These are phyloP conservation scores for Diaporthe australafricana DNA, from an alignment of 2,329 filamentous ascomycete species.

Conservation along the genomic window DNA sequence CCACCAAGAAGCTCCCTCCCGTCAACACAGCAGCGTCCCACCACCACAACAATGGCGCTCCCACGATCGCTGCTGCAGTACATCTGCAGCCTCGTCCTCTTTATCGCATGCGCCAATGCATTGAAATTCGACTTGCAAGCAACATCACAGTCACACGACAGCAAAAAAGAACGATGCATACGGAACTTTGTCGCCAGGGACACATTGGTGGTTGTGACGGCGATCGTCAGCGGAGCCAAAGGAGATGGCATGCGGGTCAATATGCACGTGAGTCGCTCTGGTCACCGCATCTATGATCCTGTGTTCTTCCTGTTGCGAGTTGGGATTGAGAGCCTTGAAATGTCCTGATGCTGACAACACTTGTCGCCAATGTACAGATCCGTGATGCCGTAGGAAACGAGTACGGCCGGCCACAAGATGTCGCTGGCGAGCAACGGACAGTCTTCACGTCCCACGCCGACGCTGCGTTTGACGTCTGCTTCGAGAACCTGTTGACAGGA, in stretches of 20 bases:
- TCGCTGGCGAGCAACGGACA: conserved; percentile 90
- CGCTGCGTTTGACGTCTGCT: conserved; percentile 95
- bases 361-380: conserved; percentile 71
- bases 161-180: conserved; percentile 86
- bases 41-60: conserved; percentile 57
- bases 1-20: conserved; percentile 17
- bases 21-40: conserved; percentile 4
- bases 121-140: conserved; percentile 95
- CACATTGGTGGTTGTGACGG: conserved; percentile 94
- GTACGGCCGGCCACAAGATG: conserved; percentile 90
- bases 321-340: neutral
- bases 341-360: conserved; percentile 7
- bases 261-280: conserved; percentile 78
- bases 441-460: conserved; percentile 95
- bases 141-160: conserved; percentile 66
- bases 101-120: conserved; percentile 69
- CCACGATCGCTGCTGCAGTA: conserved; percentile 66
- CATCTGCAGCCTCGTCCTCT: conserved; percentile 68
- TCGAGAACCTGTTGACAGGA: conserved; percentile 82
- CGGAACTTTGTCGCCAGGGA: conserved; percentile 95
- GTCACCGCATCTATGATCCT: neutral
- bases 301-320: neutral
- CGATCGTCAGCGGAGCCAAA: conserved; percentile 84
- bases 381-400: conserved; percentile 96
- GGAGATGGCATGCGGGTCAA: conserved; percentile 95